Conservation (phyloP, 2,329 filamentous ascomycete species). For the Aureobasidium sp. region DNA sequence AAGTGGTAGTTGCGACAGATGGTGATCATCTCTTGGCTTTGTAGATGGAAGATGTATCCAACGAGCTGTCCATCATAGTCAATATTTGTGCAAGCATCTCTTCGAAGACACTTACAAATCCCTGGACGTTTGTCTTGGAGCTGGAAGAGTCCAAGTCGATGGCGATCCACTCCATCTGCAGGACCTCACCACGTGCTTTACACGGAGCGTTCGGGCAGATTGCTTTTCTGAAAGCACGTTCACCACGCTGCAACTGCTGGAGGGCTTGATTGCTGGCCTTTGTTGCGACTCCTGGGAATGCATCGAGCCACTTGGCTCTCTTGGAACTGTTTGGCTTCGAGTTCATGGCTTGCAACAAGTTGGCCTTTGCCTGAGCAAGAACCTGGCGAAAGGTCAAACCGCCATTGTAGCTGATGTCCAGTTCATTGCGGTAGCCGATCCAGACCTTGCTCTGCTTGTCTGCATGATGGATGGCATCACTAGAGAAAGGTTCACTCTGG, state of each 20-base stretch:
- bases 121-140: neutral
- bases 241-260: neutral
- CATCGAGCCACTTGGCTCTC: neutral
- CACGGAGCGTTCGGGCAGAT: neutral
- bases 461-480: neutral
- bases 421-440: neutral
- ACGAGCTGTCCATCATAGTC: neutral
- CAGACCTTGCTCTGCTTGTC: neutral
- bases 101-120: neutral
- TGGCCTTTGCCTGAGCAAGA: neutral
- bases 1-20: neutral
- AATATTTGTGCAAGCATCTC: neutral
- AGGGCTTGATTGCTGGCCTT: neutral
- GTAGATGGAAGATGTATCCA: neutral
- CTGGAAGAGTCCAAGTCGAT: neutral
- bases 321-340: neutral
- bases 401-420: neutral
- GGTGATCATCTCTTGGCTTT: neutral
- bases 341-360: neutral
- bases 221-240: neutral
- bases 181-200: neutral
- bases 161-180: neutral
- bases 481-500: neutral
- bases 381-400: neutral
- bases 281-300: neutral